Conservation (phyloP, 345 rosid species). For the Linum usitatissimum region DNA sequence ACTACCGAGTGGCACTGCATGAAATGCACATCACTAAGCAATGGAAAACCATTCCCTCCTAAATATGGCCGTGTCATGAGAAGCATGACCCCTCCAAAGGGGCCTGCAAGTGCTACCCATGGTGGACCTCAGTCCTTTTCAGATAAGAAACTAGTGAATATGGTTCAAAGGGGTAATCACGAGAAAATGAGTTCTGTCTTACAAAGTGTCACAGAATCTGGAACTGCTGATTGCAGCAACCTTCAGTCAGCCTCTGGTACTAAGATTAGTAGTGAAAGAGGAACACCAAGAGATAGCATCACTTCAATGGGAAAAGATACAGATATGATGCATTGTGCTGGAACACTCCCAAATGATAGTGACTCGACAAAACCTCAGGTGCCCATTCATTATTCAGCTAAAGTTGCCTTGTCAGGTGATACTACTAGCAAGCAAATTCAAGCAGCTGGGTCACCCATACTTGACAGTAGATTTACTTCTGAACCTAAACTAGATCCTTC, state of each 20-base stretch:
- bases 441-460: neutral
- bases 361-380: constrained; percentile 15
- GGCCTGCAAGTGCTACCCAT: constrained; percentile 35
- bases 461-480: neutral
- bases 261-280: constrained; percentile 20
- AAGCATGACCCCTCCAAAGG: constrained; percentile 40
- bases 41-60: constrained; percentile 83
- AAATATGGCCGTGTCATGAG: constrained; percentile 81
- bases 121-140: constrained; percentile 35
- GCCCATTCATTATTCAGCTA: constrained; percentile 16
- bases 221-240: constrained; percentile 15
- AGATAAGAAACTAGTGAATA: constrained; percentile 40
- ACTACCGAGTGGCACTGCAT: constrained; percentile 82
- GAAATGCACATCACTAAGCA: constrained; percentile 52
- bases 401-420: constrained; percentile 18
- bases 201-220: constrained; percentile 26
- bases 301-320: constrained; percentile 15
- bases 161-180: constrained; percentile 35
- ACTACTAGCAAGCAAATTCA: neutral
- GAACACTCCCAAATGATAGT: constrained; percentile 10
- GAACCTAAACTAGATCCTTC: constrained; percentile 7
- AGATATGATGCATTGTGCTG: constrained; percentile 22
- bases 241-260: constrained; percentile 22
- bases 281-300: constrained; percentile 16
- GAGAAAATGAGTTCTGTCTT: constrained; percentile 29